Base-by-base conservation (phyloP, 1,139 yeast species). In the Debaryomyces fabryi region DNA sequence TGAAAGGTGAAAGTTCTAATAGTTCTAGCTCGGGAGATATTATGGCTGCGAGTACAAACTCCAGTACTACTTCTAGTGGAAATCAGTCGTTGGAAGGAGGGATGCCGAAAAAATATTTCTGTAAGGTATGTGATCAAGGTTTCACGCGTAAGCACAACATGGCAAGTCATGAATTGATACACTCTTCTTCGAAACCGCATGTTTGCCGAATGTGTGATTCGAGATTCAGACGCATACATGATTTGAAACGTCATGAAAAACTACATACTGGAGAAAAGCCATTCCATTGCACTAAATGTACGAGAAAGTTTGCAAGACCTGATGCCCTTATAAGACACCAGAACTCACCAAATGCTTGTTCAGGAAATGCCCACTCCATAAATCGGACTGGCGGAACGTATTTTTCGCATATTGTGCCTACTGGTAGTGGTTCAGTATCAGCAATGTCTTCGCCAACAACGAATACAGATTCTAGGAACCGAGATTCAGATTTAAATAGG, bases 211-310 rank as follows among this genome's bases (percentile, higher is more conserved):
- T 79, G 13, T 88, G 96, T 59, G 71, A 77, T 49, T 70, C 80
- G 44, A 78, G 76, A 56, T 88, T 88, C 62, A 76, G 95, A 51
- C 73, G 96, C 38, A 78, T 83, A 34, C 93, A 88, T 62, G 96
- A 88, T 63, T 72, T 88, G 56, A 86, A 83, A 60, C 74, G 96
- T 40, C 96, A 88, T 60, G 81, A 81, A 53, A 85, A 85, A 62
- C 72, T 85, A 32, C 96, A 88, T 60, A 81, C 91, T 0, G 93
- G 93, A 35, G 90, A 83, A 56, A 83, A 81, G 61, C 92, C 93
- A 1, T 85, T 71, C 60, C 67, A 65, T 30, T 88, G 96, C 64
- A 69, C 67, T 8, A 70, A 71, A 47, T 88, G 96, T 65, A 79
- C 81, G 12, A 74, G 88, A 43, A 70, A 76, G 45, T 88, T 88